Evolutionary conservation across 2,329 filamentous ascomycete genomes (phyloP), one percentile per base, ranked within the genome.

Genomic region (Myriangium duriaei): DNA sequence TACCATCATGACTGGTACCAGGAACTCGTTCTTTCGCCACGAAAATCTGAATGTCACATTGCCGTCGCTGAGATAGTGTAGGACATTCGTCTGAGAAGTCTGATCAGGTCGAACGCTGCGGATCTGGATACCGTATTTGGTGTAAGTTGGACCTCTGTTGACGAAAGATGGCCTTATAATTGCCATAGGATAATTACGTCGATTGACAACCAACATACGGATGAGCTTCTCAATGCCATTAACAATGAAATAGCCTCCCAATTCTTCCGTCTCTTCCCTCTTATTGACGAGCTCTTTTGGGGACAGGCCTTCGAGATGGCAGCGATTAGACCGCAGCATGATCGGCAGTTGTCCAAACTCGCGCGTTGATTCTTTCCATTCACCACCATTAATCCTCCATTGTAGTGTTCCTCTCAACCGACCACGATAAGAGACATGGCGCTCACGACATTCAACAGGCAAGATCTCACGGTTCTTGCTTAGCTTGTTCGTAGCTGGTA

Each of bases 211-310:
- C 45, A 98, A 70, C 67, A 96, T 77, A 55, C 91, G 84, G 51
- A 96, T 86, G 41, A 96, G 75, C 65, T 95, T 96, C 60, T 98
- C 91, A 53, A 87, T 94, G 47, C 91, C 91, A 58, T 98, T 98
- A 52, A 98, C 82, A 51, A 98, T 77, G 55, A 96, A 98, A 60
- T 96, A 98, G 31, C 91, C 91, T 26, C 91, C 91, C 19, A 96
- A 64, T 60, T 98, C 91, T 60, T 98, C 91, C 0, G 87, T 82
- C 60, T 98, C 91, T 62, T 98, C 91, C 57, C 95, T 93, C 43
- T 76, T 76, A 46, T 81, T 71, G 18, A 96, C 85, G 11, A 98
- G 71, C 51, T 81, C 71, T 9, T 79, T 79, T 0, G 91, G 91
- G 4, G 84, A 79, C 51, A 87, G 79, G 45, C 81, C 80, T 58